Evolutionary conservation across 2,329 filamentous ascomycete species (phyloP).

Genomic region (Tolypocladium ophioglossoides): DNA sequence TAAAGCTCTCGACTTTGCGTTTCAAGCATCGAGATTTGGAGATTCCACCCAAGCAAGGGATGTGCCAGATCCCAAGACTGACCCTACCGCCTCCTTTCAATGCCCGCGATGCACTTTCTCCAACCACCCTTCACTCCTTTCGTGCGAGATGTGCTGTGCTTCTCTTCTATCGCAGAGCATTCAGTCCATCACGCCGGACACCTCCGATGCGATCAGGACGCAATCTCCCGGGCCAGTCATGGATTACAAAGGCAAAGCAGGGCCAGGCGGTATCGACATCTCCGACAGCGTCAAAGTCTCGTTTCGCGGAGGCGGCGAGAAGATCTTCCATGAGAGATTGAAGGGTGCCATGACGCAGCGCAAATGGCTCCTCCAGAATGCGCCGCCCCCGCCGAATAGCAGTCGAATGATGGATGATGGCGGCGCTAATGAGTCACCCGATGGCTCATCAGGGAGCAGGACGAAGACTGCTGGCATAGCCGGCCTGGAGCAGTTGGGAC

Average conservation of each 20-base stretch:
- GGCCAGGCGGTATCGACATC: conserved; percentile 36
- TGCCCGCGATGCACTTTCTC: conserved; percentile 90
- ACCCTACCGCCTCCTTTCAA: conserved; percentile 33
- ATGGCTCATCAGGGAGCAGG: conserved; percentile 18
- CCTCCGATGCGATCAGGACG: conserved; percentile 35
- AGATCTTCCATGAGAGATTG: conserved; percentile 79
- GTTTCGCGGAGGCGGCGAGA: conserved; percentile 80
- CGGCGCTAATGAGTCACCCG: conserved; percentile 13
- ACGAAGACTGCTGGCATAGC: conserved; percentile 75
- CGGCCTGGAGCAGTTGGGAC: conserved; percentile 74
- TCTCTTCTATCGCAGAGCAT: conserved; percentile 50
- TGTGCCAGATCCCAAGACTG: conserved; percentile 1
- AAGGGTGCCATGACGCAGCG: conserved; percentile 83
- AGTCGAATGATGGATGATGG: conserved; percentile 26
- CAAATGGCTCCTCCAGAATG: conserved; percentile 88
- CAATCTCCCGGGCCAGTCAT: conserved; percentile 73
- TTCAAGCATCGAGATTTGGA: neutral
- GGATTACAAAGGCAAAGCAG: conserved; percentile 17
- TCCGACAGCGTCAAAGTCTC: conserved; percentile 80
- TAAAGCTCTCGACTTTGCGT: neutral
- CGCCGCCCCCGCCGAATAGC: conserved; percentile 72
- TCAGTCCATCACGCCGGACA: conserved; percentile 20
- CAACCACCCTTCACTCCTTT: conserved; percentile 77
- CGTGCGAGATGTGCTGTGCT: conserved; percentile 87
- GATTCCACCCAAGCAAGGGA: neutral